Percentiles rank a stretch among this genome's conserved stretches.
Conservation (phyloP, 176 grass and related monocot species). For the Typha latifolia region DNA sequence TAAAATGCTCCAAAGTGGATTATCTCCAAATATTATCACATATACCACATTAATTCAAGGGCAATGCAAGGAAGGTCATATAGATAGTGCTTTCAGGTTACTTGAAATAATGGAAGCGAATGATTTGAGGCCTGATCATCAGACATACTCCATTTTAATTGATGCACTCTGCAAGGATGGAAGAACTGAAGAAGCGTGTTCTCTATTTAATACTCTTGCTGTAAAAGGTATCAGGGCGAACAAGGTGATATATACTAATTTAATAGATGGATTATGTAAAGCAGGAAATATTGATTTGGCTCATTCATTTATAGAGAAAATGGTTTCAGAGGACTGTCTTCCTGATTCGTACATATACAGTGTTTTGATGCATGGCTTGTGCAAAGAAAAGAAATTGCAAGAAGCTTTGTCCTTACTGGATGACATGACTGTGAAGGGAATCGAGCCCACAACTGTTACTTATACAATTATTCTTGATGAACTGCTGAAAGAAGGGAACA, state of each 20-base stretch:
- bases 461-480: constrained; percentile 79
- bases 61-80: constrained; percentile 30
- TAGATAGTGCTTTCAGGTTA: constrained; percentile 26
- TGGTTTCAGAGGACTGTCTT: constrained; percentile 32
- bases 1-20: constrained; percentile 20
- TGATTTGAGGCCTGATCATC: constrained; percentile 45
- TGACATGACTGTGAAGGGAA: constrained; percentile 54
- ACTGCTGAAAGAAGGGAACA: constrained; percentile 61
- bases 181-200: constrained; percentile 59
- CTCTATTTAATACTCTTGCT: constrained; percentile 36
- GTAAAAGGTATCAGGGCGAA: constrained; percentile 42
- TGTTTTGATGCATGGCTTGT: constrained; percentile 65
- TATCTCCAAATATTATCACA: constrained; percentile 21
- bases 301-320: constrained; percentile 43
- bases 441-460: constrained; percentile 44
- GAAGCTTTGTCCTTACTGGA: constrained; percentile 55
- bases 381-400: constrained; percentile 55
- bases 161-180: constrained; percentile 60
- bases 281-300: constrained; percentile 41
- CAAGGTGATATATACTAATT: constrained; percentile 44
- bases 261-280: constrained; percentile 79
- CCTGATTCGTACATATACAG: constrained; percentile 74
- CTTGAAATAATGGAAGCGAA: constrained; percentile 29
- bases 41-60: constrained; percentile 28
- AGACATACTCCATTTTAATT: constrained; percentile 44